A percentile compares a stretch with the other conserved stretches of the same genome.
phyloP scores from a whole-genome alignment of 2,329 filamentous ascomycete species.

The Drechslerella dactyloides region DNA sequence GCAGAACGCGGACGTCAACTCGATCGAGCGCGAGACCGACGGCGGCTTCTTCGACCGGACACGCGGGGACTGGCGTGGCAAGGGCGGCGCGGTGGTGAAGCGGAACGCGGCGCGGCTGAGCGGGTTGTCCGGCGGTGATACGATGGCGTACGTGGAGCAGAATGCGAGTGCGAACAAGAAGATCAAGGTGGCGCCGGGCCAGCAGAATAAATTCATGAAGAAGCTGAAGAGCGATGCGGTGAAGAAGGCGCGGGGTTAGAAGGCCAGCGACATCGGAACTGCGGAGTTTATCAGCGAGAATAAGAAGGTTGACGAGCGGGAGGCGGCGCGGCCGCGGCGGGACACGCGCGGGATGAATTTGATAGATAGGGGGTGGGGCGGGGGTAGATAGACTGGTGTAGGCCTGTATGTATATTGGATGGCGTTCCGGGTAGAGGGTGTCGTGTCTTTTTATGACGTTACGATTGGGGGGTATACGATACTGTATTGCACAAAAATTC shows the following conservation, averaged over 20 bases:
- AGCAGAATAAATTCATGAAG: slow-evolving; percentile 49
- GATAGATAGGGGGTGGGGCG: slow-evolving; percentile 32
- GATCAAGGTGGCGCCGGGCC: slow-evolving; percentile 66
- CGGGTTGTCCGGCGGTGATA: slow-evolving; percentile 86
- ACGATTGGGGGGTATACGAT: no score
- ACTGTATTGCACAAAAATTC: no score
- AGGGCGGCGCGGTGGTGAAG: slow-evolving; percentile 55
- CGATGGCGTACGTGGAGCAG: slow-evolving; percentile 95
- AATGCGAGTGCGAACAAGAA: slow-evolving; percentile 75
- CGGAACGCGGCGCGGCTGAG: slow-evolving; percentile 82
- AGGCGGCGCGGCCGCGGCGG: slow-evolving; percentile 10
- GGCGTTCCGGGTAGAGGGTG: no score
- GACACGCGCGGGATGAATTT: slow-evolving; percentile 22
- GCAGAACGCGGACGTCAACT: slow-evolving; percentile 77
- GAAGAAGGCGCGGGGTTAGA: slow-evolving; percentile 46
- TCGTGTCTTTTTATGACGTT: no score
- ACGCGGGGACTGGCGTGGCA: slow-evolving; percentile 60
- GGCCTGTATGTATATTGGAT: no score
- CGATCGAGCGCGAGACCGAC: slow-evolving; percentile 74
- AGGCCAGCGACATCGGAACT: slow-evolving; percentile 38
- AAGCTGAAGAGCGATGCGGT: slow-evolving; percentile 45
- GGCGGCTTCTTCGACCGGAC: slow-evolving; percentile 64
- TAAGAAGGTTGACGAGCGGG: slow-evolving; percentile 17
- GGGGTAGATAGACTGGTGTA: background rate
- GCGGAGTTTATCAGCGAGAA: slow-evolving; percentile 23